Conservation (phyloP, 352 stramenopile species). For the Globisporangium cystogenes region DNA sequence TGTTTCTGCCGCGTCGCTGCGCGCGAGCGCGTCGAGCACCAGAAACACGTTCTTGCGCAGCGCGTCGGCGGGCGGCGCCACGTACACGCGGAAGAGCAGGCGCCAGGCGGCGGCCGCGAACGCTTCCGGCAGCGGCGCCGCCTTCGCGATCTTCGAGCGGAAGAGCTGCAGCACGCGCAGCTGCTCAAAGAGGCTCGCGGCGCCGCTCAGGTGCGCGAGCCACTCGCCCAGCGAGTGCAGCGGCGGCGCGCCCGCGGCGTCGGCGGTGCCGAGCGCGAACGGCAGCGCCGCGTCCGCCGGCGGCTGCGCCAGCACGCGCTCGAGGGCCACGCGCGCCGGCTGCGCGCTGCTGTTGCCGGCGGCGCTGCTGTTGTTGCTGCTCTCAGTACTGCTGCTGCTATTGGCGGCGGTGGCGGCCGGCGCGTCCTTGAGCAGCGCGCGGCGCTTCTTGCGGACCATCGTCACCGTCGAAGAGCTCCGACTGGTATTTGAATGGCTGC, state of each 20-base stretch:
- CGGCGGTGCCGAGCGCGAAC: constrained; percentile 21
- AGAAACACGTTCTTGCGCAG: constrained; percentile 68
- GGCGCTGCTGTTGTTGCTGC: constrained; percentile 14
- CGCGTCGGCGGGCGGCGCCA: constrained; percentile 19
- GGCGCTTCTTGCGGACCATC: constrained; percentile 83
- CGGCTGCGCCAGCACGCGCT: constrained; percentile 15
- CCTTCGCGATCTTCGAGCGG: constrained; percentile 46
- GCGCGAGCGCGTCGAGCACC: constrained; percentile 44
- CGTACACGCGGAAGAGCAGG: constrained; percentile 57
- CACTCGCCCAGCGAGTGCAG: constrained; percentile 24
- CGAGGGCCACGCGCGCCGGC: constrained; percentile 32
- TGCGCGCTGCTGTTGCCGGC: constrained; percentile 2
- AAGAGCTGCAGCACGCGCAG: constrained; percentile 73
- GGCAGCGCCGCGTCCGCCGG: constrained; percentile 32
- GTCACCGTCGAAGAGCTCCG: too few relatives aligned
- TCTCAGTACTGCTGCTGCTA: background rate
- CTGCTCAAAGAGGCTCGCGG: constrained; percentile 48
- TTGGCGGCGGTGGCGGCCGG: constrained; percentile 9
- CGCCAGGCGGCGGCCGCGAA: constrained; percentile 39
- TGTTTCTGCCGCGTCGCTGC: constrained; percentile 10
- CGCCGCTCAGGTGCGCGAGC: constrained; percentile 32
- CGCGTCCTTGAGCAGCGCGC: constrained; percentile 60
- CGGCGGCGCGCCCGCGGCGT: constrained; percentile 9
- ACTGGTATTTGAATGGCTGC: background rate
- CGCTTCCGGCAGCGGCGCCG: background rate